Conservation (phyloP, 2,329 filamentous ascomycete species). For the Colletotrichum caudatum region DNA sequence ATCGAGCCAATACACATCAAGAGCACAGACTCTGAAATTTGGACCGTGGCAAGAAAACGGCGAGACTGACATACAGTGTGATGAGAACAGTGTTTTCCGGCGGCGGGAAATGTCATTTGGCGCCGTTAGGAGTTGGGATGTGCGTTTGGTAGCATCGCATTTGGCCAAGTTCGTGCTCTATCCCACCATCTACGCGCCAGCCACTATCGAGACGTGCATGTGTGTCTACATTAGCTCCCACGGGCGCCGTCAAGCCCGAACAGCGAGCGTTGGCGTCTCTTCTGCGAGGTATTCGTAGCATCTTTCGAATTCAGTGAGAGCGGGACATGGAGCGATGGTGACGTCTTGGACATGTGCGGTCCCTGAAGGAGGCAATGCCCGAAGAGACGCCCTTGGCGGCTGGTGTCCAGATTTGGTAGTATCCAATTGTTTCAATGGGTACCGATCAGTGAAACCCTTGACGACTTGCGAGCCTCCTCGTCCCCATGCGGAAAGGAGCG, state of each 20-base stretch:
- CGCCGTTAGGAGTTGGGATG: slow-evolving; percentile 3
- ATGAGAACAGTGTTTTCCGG: neutral
- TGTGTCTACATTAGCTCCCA: slow-evolving; percentile 25
- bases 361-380: neutral
- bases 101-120: neutral
- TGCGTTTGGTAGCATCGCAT: slow-evolving; percentile 1
- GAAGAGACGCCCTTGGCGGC: neutral
- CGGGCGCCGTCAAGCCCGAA: slow-evolving; percentile 15
- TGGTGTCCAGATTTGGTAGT: neutral
- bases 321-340: slow-evolving; percentile 13
- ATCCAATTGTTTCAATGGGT: neutral
- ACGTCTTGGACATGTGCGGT: slow-evolving; percentile 15
- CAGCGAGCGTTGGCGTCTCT: neutral
- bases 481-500: slow-evolving; percentile 3
- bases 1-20: neutral
- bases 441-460: neutral
- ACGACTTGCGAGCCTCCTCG: slow-evolving; percentile 3
- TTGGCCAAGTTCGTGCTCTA: slow-evolving; percentile 6
- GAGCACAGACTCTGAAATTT: neutral
- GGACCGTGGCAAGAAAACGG: neutral
- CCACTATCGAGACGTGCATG: slow-evolving; percentile 32
- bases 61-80: neutral
- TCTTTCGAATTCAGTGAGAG: slow-evolving; percentile 1
- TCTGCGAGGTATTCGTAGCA: neutral
- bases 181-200: slow-evolving; percentile 1